Evolutionary conservation across 1,284 basidiomycete genomes (phyloP).

Genomic region (Austropuccinia psidii): DNA sequence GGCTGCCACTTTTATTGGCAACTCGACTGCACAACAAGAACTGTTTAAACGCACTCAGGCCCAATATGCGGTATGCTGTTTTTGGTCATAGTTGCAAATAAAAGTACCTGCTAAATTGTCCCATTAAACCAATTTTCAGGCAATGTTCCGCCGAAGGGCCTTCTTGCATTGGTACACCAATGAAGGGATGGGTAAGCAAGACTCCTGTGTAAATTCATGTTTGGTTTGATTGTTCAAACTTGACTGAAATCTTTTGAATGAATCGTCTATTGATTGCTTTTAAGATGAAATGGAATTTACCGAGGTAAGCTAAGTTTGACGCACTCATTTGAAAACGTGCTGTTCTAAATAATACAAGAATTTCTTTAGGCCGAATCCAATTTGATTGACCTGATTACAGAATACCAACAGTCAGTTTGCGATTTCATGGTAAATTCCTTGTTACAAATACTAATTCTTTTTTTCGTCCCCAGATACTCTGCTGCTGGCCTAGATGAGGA

Average conservation of each 20-base stretch:
- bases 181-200: conserved; percentile 45
- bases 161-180: conserved; percentile 50
- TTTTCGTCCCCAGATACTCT: conserved; percentile 20
- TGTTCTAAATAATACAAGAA: background rate
- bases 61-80: conserved; percentile 26
- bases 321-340: background rate
- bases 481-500: conserved; percentile 24
- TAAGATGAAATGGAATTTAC: conserved; percentile 49
- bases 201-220: background rate
- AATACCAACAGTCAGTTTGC: conserved; percentile 46
- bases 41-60: conserved; percentile 37
- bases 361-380: conserved; percentile 23
- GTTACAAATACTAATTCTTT: background rate
- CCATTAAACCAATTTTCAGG: conserved; percentile 42
- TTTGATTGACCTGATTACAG: conserved; percentile 45
- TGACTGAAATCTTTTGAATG: background rate
- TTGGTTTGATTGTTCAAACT: background rate
- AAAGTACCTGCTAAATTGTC: conserved; percentile 43
- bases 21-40: conserved; percentile 48
- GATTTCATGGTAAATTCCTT: background rate
- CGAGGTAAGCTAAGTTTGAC: conserved; percentile 47
- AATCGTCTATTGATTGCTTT: background rate
- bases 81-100: conserved; percentile 3
- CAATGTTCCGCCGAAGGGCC: conserved; percentile 48
- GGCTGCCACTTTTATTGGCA: conserved; percentile 48